These are phyloP conservation scores for Alternaria sp. DNA, from an alignment of 2,329 filamentous ascomycete species.

Conservation along the genomic window DNA sequence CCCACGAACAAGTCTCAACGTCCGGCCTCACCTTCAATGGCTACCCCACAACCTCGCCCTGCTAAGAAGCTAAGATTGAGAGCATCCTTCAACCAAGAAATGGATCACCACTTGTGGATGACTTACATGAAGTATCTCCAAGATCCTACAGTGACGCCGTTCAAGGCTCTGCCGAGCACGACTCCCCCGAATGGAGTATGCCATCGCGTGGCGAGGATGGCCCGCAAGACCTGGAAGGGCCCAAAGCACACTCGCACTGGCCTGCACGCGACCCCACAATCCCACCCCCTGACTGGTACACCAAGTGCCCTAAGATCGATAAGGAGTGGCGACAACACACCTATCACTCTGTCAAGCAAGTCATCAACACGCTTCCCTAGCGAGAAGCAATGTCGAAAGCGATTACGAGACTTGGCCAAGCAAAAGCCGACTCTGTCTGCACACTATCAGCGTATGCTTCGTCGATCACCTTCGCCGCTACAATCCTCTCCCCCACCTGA, in stretches of 20 bases:
- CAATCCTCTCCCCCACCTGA: conserved; percentile 49
- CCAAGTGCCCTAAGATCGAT: conserved; percentile 54
- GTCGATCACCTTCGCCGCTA: conserved; percentile 68
- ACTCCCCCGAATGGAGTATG: conserved; percentile 71
- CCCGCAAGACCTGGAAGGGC: conserved; percentile 67
- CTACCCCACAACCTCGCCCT: conserved; percentile 35
- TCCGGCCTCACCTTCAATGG: conserved; percentile 44
- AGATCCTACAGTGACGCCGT: conserved; percentile 71
- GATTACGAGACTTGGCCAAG: conserved; percentile 67
- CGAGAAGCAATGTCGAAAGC: conserved; percentile 65
- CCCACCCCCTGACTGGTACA: conserved; percentile 46
- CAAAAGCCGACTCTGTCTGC: conserved; percentile 68
- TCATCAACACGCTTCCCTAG: conserved; percentile 62
- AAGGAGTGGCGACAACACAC: conserved; percentile 59
- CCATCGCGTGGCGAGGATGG: conserved; percentile 68
- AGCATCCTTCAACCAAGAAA: conserved; percentile 65
- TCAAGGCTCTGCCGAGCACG: conserved; percentile 71
- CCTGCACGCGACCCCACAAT: conserved; percentile 27
- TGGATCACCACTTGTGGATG: conserved; percentile 73
- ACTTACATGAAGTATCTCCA: conserved; percentile 72
- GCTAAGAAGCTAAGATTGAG: conserved; percentile 55
- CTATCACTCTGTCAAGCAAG: conserved; percentile 51
- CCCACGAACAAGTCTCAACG: conserved; percentile 39
- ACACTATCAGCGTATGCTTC: conserved; percentile 69
- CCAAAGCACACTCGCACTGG: conserved; percentile 47